Conservation (phyloP, 2,329 filamentous ascomycete species). For the Cercospora sojina region DNA sequence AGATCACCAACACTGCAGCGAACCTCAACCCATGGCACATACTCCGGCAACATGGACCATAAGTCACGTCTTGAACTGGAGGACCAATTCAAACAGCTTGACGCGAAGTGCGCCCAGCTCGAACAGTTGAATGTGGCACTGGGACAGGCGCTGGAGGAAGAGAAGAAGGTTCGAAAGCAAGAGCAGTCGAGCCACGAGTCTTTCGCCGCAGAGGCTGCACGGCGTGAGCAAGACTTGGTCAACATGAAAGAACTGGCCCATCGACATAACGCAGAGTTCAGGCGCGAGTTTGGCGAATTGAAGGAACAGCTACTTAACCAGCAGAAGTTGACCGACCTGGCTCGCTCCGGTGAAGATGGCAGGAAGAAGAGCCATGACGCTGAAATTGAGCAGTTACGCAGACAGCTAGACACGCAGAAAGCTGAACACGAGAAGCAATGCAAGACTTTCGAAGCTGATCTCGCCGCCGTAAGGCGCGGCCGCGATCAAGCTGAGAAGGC, state of each 20-base stretch:
- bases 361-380: conserved; percentile 18
- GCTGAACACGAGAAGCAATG: conserved; percentile 21
- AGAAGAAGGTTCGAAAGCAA: conserved; percentile 27
- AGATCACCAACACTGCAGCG: conserved; percentile 30
- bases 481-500: conserved; percentile 28
- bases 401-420: conserved; percentile 25
- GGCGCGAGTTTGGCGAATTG: conserved; percentile 26
- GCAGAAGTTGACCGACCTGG: conserved; percentile 17
- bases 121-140: conserved; percentile 32
- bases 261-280: conserved; percentile 28
- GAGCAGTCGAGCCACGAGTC: conserved; percentile 26
- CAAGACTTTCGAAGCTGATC: conserved; percentile 24
- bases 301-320: conserved; percentile 27
- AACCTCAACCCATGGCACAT: conserved; percentile 13
- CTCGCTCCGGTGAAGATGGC: conserved; percentile 13
- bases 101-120: conserved; percentile 31
- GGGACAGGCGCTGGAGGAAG: conserved; percentile 30
- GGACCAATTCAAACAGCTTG: conserved; percentile 27
- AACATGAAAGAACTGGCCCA: conserved; percentile 31
- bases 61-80: conserved; percentile 25
- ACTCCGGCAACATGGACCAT: conserved; percentile 11
- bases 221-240: conserved; percentile 27
- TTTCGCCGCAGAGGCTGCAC: conserved; percentile 22
- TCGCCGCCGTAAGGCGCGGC: conserved; percentile 26
- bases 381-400: conserved; percentile 26